phyloP scores from a whole-genome alignment of 257 asterid genomes.

The Nicotiana sylvestris region DNA sequence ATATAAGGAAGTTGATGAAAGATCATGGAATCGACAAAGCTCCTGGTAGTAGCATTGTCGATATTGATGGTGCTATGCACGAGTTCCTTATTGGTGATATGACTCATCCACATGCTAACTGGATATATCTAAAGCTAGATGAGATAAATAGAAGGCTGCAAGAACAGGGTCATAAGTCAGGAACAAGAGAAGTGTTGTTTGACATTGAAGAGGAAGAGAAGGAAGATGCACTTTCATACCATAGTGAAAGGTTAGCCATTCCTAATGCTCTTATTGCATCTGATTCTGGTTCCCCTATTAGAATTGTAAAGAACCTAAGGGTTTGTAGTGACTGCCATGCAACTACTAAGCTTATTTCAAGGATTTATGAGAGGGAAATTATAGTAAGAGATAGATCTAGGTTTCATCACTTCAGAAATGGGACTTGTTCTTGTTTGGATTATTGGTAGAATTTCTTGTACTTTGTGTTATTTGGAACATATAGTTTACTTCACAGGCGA shows the following conservation, averaged over 20 bases:
- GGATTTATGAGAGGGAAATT: conserved; percentile 33
- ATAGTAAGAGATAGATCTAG: conserved; percentile 38
- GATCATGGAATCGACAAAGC: no score
- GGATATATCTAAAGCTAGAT: conserved; percentile 21
- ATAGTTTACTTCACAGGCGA: no score
- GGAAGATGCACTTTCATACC: conserved; percentile 43
- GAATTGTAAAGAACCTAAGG: conserved; percentile 47
- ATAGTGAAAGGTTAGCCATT: conserved; percentile 62
- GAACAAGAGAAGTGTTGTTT: conserved; percentile 36
- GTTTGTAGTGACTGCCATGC: conserved; percentile 51
- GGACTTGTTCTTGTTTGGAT: conserved; percentile 48
- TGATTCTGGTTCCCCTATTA: conserved; percentile 28
- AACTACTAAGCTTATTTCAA: conserved; percentile 39
- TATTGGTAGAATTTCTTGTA: not conserved
- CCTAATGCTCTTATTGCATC: conserved; percentile 42
- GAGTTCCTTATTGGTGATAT: conserved; percentile 47
- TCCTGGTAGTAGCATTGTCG: no score
- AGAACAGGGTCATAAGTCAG: conserved; percentile 28
- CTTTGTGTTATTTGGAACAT: not conserved
- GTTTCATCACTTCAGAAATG: not conserved
- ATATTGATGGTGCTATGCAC: not conserved
- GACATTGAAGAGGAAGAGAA: conserved; percentile 49
- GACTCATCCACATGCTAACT: conserved; percentile 27
- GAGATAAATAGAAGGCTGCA: conserved; percentile 27
- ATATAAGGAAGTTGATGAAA: no score